Evolutionary conservation across 2,329 filamentous ascomycete species (phyloP), one percentile per base, ranked within the genome.

Genomic region (Beauveria pseudobassiana): DNA sequence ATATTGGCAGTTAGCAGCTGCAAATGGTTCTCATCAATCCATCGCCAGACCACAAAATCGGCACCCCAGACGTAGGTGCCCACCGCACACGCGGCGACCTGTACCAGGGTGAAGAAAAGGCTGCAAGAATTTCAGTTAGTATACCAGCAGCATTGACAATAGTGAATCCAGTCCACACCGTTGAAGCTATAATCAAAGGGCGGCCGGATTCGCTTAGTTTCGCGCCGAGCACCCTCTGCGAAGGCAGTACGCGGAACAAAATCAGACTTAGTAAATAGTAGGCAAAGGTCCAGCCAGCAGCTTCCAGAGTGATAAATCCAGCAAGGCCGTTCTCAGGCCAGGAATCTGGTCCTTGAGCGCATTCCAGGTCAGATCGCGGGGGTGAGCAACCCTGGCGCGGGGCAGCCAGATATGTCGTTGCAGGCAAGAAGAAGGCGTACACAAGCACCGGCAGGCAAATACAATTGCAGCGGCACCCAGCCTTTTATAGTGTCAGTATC

Each of bases 321-420:
- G 75, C 73, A 43, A 91, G 72, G 7, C 91, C 91, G 61, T 87
- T 73, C 16, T 80, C 73, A 0, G 87, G 87, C 90, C 91, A 96
- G 62, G 90, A 45, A 89, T 84, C 68, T 96, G 90, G 55, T 77
- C 70, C 75, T 90, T 91, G 68, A 96, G 77, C 67, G 82, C 82
- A 20, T 87, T 82, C 59, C 90, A 78, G 24, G 85, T 85, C 65
- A 96, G 76, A 3, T 82, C 87, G 45, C 81, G 84, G 9, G 88
- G 62, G 82, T 79, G 22, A 95, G 80, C 5, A 91, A 79, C 0
- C 88, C 89, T 1, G 91, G 90, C 0, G 89, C 87, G 51, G 93
- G 93, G 69, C 93, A 96, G 62, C 93, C 93, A 5, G 89, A 86
- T 60, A 93, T 79, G 71, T 96, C 91, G 74, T 96, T 96, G 81